Conservation (phyloP, 352 stramenopile genomes). For the Pythium myriotylum region DNA sequence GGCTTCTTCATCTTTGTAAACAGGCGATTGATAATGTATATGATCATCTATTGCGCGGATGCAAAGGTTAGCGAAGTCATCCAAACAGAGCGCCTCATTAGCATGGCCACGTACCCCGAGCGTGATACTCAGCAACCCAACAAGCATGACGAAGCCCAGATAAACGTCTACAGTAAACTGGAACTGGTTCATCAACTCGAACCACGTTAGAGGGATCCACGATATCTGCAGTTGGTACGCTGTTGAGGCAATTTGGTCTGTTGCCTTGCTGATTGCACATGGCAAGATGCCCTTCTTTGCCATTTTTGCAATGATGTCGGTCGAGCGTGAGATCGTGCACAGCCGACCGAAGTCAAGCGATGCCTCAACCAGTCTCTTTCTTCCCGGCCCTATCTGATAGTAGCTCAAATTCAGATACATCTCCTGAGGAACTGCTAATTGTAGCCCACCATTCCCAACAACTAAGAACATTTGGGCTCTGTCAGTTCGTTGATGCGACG, state of each 20-base stretch:
- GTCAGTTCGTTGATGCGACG: constrained; percentile 3
- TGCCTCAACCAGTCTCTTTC: constrained; percentile 67
- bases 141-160: constrained; percentile 92
- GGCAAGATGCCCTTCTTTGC: constrained; percentile 68
- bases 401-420: constrained; percentile 81
- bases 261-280: constrained; percentile 68
- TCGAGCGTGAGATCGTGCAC: constrained; percentile 69
- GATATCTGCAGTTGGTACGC: constrained; percentile 89
- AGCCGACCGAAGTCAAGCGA: constrained; percentile 72
- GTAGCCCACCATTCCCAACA: constrained; percentile 41
- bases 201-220: constrained; percentile 92
- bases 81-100: neutral
- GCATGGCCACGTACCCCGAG: constrained; percentile 64
- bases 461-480: constrained; percentile 32
- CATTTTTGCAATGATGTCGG: constrained; percentile 64
- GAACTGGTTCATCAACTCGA: constrained; percentile 95
- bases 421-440: constrained; percentile 61
- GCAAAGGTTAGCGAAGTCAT: neutral
- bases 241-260: constrained; percentile 57
- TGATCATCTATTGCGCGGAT: constrained; percentile 55
- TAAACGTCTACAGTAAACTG: constrained; percentile 95
- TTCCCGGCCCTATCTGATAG: constrained; percentile 69
- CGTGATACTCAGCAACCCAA: constrained; percentile 88
- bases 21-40: constrained; percentile 94
- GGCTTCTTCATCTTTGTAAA: constrained; percentile 96